phyloP scores from a whole-genome alignment of 1,284 basidiomycete genomes.

The Tylopilus orsonianus region DNA sequence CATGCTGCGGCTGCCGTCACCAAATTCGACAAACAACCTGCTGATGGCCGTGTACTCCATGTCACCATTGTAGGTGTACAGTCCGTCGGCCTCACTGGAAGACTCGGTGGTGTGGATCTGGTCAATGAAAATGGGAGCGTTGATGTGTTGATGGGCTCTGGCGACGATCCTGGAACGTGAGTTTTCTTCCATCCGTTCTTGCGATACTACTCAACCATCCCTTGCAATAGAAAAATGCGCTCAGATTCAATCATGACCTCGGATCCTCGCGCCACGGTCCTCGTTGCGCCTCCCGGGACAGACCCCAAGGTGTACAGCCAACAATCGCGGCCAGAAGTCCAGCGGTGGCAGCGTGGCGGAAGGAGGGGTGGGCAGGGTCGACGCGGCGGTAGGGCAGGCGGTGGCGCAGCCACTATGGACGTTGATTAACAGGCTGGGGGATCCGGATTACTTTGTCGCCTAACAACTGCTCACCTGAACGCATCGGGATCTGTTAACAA shows the following conservation, averaged over 20 bases:
- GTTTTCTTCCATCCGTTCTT: slow-evolving; percentile 33
- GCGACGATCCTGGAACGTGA: slow-evolving; percentile 53
- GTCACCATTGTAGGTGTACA: slow-evolving; percentile 63
- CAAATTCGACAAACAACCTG: slow-evolving; percentile 78
- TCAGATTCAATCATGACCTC: slow-evolving; percentile 73
- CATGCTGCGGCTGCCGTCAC: slow-evolving; percentile 68
- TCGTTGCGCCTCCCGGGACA: slow-evolving; percentile 68
- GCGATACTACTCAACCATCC: not conserved
- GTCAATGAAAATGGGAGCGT: slow-evolving; percentile 67
- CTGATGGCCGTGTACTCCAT: slow-evolving; percentile 73
- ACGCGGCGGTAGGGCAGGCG: slow-evolving; percentile 40
- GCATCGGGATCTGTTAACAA: slow-evolving; percentile 18
- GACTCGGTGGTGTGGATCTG: slow-evolving; percentile 53
- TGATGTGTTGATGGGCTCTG: slow-evolving; percentile 62
- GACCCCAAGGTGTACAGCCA: slow-evolving; percentile 56
- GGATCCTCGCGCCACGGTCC: slow-evolving; percentile 67
- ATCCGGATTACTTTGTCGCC: not conserved
- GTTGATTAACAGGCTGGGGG: slow-evolving; percentile 24
- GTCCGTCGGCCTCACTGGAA: slow-evolving; percentile 32
- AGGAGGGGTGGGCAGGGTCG: slow-evolving; percentile 31
- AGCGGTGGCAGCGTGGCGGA: slow-evolving; percentile 34
- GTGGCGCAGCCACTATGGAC: slow-evolving; percentile 39
- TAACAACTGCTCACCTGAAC: slow-evolving; percentile 15
- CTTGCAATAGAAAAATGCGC: slow-evolving; percentile 69
- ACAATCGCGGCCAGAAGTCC: slow-evolving; percentile 26